These are phyloP conservation scores for Aspergillus caelatus DNA, from an alignment of 2,329 filamentous ascomycete species.

Conservation along the genomic window DNA sequence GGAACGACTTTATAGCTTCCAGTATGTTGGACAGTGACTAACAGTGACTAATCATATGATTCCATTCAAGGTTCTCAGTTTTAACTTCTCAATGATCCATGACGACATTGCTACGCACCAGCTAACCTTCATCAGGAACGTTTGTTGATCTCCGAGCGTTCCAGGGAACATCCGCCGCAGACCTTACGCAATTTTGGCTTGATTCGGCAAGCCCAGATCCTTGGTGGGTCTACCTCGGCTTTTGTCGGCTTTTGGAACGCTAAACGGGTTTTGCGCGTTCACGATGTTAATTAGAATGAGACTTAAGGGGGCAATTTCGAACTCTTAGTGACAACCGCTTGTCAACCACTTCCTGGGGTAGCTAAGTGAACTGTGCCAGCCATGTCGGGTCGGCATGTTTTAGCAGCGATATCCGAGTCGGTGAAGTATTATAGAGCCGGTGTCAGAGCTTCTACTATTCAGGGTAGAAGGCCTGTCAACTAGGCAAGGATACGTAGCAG, in stretches of 20 bases:
- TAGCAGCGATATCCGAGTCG: background rate
- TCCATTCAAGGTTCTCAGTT: background rate
- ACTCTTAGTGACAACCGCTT: background rate
- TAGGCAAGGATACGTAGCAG: too few relatives aligned
- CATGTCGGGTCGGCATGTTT: background rate
- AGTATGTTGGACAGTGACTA: background rate
- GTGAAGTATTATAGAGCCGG: background rate
- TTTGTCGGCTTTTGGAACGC: slow-evolving; percentile 15
- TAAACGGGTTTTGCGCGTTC: background rate
- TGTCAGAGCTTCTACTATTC: too few relatives aligned
- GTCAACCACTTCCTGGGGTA: background rate
- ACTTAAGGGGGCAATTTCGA: background rate
- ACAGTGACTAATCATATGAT: background rate
- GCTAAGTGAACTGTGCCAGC: background rate
- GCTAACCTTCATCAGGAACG: background rate
- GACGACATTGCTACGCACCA: slow-evolving; percentile 9
- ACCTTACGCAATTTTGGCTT: too few relatives aligned
- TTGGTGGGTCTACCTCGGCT: background rate
- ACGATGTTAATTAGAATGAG: background rate
- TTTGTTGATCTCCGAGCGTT: background rate
- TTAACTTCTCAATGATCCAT: background rate
- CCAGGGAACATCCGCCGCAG: too few relatives aligned
- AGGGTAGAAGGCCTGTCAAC: too few relatives aligned
- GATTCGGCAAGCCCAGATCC: background rate
- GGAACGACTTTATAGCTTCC: slow-evolving; percentile 3